Evolutionary conservation across 306 rosid genomes (phyloP).

Genomic region (Castanea sativa): DNA sequence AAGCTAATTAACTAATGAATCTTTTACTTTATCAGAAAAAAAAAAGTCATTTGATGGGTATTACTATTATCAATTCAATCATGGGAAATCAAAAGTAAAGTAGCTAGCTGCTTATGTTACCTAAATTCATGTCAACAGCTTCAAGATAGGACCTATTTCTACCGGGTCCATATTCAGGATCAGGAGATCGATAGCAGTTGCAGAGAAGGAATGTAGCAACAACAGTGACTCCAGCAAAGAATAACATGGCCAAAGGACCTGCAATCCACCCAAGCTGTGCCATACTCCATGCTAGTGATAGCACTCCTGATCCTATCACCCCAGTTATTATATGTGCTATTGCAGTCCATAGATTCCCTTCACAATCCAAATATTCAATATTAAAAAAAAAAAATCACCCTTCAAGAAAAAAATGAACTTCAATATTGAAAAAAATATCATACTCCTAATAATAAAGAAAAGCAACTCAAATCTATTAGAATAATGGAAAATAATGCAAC

Average conservation of each 20-base stretch:
- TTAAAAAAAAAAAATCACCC: too few relatives aligned
- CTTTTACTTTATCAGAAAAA: too few relatives aligned
- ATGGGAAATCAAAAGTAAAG: neutral
- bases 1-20: neutral
- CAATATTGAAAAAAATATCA: too few relatives aligned
- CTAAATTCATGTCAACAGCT: constrained; percentile 43
- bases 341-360: constrained; percentile 63
- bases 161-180: constrained; percentile 48
- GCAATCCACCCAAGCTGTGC: constrained; percentile 66
- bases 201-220: constrained; percentile 45
- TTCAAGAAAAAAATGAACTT: too few relatives aligned
- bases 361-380: too few relatives aligned
- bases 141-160: constrained; percentile 45
- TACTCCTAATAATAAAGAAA: too few relatives aligned
- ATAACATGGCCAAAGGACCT: constrained; percentile 41
- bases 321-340: constrained; percentile 62
- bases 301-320: constrained; percentile 63
- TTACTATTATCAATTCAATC: neutral
- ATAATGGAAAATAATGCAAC: too few relatives aligned
- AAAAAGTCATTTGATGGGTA: too few relatives aligned
- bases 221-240: constrained; percentile 44
- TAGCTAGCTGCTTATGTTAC: constrained; percentile 7
- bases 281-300: constrained; percentile 58
- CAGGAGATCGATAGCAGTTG: constrained; percentile 49
- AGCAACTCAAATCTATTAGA: too few relatives aligned